Evolutionary conservation across 805 yeast species (phyloP).

Genomic region (Wickerhamiella bombiphila): DNA sequence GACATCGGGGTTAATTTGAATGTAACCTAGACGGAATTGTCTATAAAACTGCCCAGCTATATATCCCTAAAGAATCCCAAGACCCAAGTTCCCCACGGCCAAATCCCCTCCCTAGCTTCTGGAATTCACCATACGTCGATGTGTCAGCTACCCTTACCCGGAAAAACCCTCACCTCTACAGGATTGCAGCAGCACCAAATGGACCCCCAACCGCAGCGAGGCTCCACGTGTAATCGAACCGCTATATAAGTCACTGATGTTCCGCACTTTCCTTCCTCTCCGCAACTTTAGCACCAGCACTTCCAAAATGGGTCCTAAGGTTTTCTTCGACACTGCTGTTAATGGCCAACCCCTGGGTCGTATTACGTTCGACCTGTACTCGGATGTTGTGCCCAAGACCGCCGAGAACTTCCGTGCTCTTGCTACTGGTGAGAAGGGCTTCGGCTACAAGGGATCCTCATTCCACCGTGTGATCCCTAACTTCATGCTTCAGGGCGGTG

Average conservation of each 20-base stretch:
- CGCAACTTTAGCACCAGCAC: slow-evolving; percentile 16
- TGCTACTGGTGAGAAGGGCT: slow-evolving; percentile 90
- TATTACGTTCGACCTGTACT: slow-evolving; percentile 74
- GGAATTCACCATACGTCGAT: no score
- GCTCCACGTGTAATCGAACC: neutral
- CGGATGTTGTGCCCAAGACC: slow-evolving; percentile 88
- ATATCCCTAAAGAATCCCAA: no score
- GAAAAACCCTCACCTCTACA: no score
- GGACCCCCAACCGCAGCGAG: no score
- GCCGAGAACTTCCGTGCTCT: slow-evolving; percentile 92
- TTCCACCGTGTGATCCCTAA: slow-evolving; percentile 97
- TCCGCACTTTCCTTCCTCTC: neutral
- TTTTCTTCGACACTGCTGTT: slow-evolving; percentile 70
- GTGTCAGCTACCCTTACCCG: no score
- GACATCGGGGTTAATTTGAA: no score
- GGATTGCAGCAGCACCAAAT: no score
- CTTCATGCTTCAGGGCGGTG: slow-evolving; percentile 96
- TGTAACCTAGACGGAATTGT: no score
- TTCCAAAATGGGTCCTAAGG: slow-evolving; percentile 29
- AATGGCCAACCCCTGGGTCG: slow-evolving; percentile 70
- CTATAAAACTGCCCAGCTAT: no score
- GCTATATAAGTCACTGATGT: neutral
- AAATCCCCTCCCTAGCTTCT: no score
- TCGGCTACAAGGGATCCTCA: slow-evolving; percentile 67
- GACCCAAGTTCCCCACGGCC: no score